Conservation (phyloP, 345 rosid species). For the Lumnitzera littorea region DNA sequence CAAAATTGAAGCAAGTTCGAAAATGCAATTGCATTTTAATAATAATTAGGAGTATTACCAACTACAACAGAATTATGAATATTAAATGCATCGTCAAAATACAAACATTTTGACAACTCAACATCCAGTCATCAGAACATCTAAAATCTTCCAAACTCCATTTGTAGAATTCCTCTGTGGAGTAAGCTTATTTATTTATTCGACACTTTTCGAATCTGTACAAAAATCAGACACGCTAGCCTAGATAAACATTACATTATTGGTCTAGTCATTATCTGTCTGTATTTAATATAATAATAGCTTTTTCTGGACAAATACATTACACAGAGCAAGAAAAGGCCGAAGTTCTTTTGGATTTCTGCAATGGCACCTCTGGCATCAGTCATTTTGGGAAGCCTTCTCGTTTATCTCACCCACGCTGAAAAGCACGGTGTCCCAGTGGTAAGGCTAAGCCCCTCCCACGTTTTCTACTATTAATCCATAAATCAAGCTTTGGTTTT, state of each 20-base stretch:
- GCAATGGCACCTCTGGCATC: slow-evolving; percentile 90
- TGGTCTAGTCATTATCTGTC: no score
- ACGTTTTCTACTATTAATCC: neutral
- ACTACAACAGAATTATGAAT: no score
- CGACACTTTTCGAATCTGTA: neutral
- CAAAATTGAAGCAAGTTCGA: no score
- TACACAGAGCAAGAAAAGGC: slow-evolving; percentile 67
- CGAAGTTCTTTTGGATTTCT: slow-evolving; percentile 78
- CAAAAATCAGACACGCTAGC: neutral
- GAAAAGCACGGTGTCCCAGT: slow-evolving; percentile 75
- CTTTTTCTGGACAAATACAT: neutral
- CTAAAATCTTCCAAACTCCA: neutral
- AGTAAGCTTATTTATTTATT: neutral
- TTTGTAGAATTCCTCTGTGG: neutral
- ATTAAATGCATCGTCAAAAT: no score
- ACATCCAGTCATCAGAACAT: no score
- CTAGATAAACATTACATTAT: neutral
- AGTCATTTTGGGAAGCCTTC: slow-evolving; percentile 66
- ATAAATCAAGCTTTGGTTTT: neutral
- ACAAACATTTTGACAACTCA: no score
- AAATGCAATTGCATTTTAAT: no score
- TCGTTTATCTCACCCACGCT: slow-evolving; percentile 67
- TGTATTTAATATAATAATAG: neutral
- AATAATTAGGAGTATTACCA: no score
- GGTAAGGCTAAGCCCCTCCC: slow-evolving; percentile 25